These are phyloP conservation scores for Phytopythium cucurbitacearum DNA, from an alignment of 352 stramenopile genomes.

Conservation along the genomic window DNA sequence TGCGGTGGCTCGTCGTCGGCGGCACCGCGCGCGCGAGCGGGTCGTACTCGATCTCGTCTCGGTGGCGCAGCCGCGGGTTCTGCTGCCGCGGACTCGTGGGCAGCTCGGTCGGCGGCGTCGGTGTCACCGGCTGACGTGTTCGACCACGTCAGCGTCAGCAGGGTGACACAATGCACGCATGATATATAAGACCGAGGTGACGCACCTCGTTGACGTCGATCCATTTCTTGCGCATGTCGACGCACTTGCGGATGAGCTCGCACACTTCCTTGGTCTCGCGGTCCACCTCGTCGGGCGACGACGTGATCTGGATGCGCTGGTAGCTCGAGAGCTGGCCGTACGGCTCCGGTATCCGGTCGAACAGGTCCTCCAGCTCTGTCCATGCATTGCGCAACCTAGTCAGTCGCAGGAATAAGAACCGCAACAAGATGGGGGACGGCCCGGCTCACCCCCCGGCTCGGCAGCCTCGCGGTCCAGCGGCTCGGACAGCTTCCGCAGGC, in stretches of 20 bases:
- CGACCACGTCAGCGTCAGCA: conserved; percentile 1
- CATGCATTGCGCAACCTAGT: background rate
- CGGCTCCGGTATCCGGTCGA: conserved; percentile 75
- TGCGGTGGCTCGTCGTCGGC: conserved; percentile 37
- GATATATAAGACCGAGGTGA: background rate
- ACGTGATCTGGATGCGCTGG: conserved; percentile 80
- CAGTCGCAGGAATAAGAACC: conserved; percentile 2
- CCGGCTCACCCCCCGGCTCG: conserved; percentile 14
- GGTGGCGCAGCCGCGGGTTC: conserved; percentile 43
- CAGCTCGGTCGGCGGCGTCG: conserved; percentile 11
- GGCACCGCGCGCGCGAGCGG: conserved; percentile 40
- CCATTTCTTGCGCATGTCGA: conserved; percentile 68
- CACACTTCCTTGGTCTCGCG: conserved; percentile 75
- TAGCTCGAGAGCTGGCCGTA: conserved; percentile 67
- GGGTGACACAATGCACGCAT: background rate
- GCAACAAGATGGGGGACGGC: background rate
- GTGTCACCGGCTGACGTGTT: conserved; percentile 1
- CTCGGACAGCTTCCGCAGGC: conserved; percentile 52
- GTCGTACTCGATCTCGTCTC: conserved; percentile 72
- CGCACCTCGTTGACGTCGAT: conserved; percentile 40
- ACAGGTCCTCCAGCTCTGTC: conserved; percentile 42
- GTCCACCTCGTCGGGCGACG: conserved; percentile 56
- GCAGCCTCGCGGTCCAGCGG: conserved; percentile 16
- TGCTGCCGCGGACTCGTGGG: conserved; percentile 33
- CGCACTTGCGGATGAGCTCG: conserved; percentile 73